Conservation (phyloP, 768 basidiomycete genomes). For the Auricularia sp. region DNA sequence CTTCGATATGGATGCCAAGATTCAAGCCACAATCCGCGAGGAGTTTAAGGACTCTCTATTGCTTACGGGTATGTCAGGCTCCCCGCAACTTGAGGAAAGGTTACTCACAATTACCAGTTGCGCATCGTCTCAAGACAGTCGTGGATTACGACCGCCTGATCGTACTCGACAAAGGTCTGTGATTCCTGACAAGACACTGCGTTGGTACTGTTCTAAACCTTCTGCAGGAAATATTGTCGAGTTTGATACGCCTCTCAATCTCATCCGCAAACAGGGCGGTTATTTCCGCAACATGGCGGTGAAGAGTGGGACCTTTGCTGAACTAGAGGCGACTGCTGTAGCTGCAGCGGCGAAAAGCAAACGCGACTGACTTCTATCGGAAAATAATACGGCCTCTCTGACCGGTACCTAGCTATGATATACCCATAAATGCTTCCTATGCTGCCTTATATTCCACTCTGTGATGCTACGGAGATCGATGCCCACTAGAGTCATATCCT, state of each 20-base stretch:
- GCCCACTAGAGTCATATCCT: too few species aligned
- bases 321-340: constrained; percentile 7
- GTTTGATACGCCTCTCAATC: constrained; percentile 43
- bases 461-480: too few species aligned
- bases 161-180: constrained; percentile 47
- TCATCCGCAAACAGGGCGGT: constrained; percentile 37
- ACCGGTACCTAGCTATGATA: too few species aligned
- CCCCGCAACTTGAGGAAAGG: neutral
- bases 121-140: constrained; percentile 66
- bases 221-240: constrained; percentile 35
- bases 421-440: too few species aligned
- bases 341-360: constrained; percentile 1
- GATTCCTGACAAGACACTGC: too few species aligned
- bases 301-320: constrained; percentile 28
- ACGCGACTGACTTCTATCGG: too few species aligned
- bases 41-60: constrained; percentile 60
- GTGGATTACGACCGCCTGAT: constrained; percentile 76
- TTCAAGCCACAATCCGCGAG: constrained; percentile 77
- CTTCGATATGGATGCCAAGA: constrained; percentile 82
- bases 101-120: constrained; percentile 32
- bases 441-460: too few species aligned
- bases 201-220: too few species aligned
- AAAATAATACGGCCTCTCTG: too few species aligned
- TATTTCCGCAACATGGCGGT: constrained; percentile 44
- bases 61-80: constrained; percentile 1